Conservation (phyloP, 2,329 filamentous ascomycete genomes). For the Ascochyta rabiei region DNA sequence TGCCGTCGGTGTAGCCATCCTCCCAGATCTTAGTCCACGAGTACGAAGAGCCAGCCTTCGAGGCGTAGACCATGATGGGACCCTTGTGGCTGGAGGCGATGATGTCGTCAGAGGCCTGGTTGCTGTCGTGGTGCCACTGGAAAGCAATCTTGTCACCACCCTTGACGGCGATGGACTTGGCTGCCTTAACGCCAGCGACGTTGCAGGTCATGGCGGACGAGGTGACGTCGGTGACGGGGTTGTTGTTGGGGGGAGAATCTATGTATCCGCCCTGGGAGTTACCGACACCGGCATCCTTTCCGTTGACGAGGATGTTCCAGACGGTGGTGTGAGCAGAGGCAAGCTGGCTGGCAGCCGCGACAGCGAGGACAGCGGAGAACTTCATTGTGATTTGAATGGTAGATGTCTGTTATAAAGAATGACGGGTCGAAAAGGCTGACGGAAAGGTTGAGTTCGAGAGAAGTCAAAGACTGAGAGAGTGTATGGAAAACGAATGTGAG, state of each 20-base stretch:
- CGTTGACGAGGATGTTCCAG: slow-evolving; percentile 51
- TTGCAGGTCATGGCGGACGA: slow-evolving; percentile 46
- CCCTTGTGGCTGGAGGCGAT: slow-evolving; percentile 59
- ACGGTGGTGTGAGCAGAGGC: slow-evolving; percentile 46
- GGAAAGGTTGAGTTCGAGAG: slow-evolving; percentile 21
- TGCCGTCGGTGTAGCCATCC: slow-evolving; percentile 41
- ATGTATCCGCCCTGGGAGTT: slow-evolving; percentile 54
- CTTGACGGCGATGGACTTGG: slow-evolving; percentile 54
- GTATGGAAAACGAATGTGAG: slow-evolving; percentile 32
- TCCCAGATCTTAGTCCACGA: slow-evolving; percentile 57
- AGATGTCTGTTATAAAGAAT: slow-evolving; percentile 19
- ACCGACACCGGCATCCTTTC: slow-evolving; percentile 41
- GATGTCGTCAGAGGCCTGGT: slow-evolving; percentile 56
- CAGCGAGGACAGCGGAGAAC: slow-evolving; percentile 36
- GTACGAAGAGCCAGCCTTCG: slow-evolving; percentile 50
- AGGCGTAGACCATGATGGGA: slow-evolving; percentile 60
- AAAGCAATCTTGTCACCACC: slow-evolving; percentile 54
- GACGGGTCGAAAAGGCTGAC: slow-evolving; percentile 15
- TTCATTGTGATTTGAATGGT: slow-evolving; percentile 36
- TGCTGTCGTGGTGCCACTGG: slow-evolving; percentile 60
- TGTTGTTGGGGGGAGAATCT: slow-evolving; percentile 52
- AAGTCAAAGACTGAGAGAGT: slow-evolving; percentile 28
- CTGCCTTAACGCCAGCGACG: slow-evolving; percentile 37
- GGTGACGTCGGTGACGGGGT: slow-evolving; percentile 44
- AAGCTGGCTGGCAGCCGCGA: slow-evolving; percentile 35